phyloP scores from a whole-genome alignment of 139 green algal species.

The Chlorella sp. region DNA sequence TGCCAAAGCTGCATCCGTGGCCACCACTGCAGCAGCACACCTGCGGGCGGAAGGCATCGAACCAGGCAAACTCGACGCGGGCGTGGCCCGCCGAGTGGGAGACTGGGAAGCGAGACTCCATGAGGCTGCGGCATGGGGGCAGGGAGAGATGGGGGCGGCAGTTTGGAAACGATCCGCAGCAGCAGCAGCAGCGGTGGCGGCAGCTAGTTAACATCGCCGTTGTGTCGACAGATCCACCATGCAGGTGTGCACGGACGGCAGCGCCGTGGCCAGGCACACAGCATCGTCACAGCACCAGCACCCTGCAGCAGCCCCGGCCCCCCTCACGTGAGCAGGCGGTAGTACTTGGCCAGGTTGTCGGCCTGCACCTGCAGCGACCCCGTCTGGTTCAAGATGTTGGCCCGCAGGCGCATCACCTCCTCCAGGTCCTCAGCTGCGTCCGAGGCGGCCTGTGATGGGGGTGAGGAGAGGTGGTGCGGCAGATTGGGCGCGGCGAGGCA shows the following conservation, averaged over 20 bases:
- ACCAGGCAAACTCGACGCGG: slow-evolving; percentile 70
- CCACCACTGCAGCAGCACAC: background rate
- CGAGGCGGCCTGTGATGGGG: slow-evolving; percentile 56
- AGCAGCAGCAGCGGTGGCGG: background rate
- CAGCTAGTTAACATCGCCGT: too few relatives aligned
- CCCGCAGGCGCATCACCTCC: slow-evolving; percentile 64
- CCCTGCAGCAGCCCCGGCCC: too few relatives aligned
- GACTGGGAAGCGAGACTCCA: slow-evolving; percentile 95
- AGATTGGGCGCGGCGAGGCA: too few relatives aligned
- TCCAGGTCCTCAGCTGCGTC: slow-evolving; percentile 80
- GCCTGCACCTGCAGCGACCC: slow-evolving; percentile 47
- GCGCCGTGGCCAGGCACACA: too few relatives aligned
- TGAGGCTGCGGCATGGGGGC: slow-evolving; percentile 42
- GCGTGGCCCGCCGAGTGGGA: slow-evolving; percentile 73
- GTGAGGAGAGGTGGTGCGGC: background rate
- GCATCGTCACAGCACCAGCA: too few relatives aligned
- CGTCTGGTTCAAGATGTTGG: slow-evolving; percentile 53
- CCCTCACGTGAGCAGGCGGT: slow-evolving; percentile 68
- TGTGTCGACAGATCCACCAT: too few relatives aligned
- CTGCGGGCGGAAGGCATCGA: slow-evolving; percentile 82
- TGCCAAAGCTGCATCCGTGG: too few relatives aligned
- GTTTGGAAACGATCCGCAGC: too few relatives aligned
- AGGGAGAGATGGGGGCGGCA: background rate
- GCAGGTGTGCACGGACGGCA: too few relatives aligned
- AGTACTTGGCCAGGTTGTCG: slow-evolving; percentile 83